These are phyloP conservation scores for Lathyrus aphaca DNA, from an alignment of 306 rosid genomes.

Conservation along the genomic window DNA sequence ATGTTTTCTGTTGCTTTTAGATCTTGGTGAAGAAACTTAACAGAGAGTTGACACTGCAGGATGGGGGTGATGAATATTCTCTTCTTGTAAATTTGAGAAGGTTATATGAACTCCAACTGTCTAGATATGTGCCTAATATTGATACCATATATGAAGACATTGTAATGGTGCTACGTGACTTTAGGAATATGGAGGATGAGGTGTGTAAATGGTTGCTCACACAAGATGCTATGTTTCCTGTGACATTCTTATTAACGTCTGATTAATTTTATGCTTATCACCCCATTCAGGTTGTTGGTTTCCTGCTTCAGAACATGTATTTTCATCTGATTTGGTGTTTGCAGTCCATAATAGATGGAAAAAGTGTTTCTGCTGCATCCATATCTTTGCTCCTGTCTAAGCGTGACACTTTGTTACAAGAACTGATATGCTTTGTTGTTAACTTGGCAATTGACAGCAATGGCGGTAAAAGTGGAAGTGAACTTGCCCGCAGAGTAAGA, in stretches of 20 bases:
- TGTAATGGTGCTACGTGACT: constrained; percentile 60
- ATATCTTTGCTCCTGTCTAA: constrained; percentile 59
- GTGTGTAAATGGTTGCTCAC: constrained; percentile 52
- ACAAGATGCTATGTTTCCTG: constrained; percentile 24
- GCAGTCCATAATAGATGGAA: constrained; percentile 55
- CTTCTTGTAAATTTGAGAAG: constrained; percentile 95
- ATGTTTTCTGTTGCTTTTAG: constrained; percentile 35
- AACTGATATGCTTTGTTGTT: constrained; percentile 64
- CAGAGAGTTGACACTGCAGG: constrained; percentile 59
- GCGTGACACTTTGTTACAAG: constrained; percentile 68
- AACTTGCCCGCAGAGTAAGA: constrained; percentile 77
- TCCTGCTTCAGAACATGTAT: constrained; percentile 80
- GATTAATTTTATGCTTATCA: constrained; percentile 42
- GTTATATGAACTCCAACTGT: constrained; percentile 84
- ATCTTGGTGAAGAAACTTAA: constrained; percentile 39
- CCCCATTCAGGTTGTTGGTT: constrained; percentile 71
- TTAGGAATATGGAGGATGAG: constrained; percentile 79
- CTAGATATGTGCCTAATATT: constrained; percentile 66
- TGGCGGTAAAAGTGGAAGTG: constrained; percentile 60
- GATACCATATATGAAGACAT: constrained; percentile 67
- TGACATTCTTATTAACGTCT: constrained; percentile 27
- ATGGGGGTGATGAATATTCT: constrained; percentile 94
- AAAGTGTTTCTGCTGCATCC: constrained; percentile 63
- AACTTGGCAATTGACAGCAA: constrained; percentile 56
- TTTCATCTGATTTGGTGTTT: constrained; percentile 76